These are phyloP conservation scores for Beauveria sp. DNA, from an alignment of 2,329 filamentous ascomycete species.

Conservation along the genomic window DNA sequence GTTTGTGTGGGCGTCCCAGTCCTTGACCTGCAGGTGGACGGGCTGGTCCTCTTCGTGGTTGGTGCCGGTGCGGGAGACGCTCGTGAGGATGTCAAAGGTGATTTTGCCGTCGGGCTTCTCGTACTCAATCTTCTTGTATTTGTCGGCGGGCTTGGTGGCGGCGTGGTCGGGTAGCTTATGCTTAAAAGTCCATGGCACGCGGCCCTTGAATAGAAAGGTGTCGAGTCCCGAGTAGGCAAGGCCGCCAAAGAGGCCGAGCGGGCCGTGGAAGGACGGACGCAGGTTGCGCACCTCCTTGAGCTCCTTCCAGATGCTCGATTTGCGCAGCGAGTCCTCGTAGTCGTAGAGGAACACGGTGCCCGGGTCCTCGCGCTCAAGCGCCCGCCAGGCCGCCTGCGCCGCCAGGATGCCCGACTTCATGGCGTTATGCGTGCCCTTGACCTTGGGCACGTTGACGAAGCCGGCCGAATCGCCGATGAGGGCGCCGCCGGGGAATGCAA, in stretches of 20 bases:
- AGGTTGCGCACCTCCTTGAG: constrained; percentile 95
- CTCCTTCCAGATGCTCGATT: constrained; percentile 88
- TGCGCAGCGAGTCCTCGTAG: constrained; percentile 83
- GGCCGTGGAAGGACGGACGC: constrained; percentile 85
- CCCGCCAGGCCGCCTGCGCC: constrained; percentile 80
- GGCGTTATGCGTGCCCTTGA: constrained; percentile 96
- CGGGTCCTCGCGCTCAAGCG: constrained; percentile 49
- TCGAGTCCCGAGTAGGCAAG: constrained; percentile 90
- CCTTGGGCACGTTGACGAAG: constrained; percentile 95
- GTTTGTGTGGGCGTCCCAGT: constrained; percentile 86
- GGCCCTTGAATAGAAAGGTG: constrained; percentile 78
- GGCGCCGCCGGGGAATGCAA: constrained; percentile 90
- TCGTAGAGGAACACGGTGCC: constrained; percentile 86
- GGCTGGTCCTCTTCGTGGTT: constrained; percentile 99
- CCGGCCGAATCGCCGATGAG: constrained; percentile 94
- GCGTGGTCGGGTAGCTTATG: constrained; percentile 72
- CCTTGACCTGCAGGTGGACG: constrained; percentile 87
- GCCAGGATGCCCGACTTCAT: constrained; percentile 98
- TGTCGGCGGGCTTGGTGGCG: constrained; percentile 70
- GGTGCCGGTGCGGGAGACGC: constrained; percentile 88
- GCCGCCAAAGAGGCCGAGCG: constrained; percentile 82
- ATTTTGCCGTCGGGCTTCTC: constrained; percentile 94
- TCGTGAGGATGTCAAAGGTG: constrained; percentile 92
- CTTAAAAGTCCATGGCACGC: constrained; percentile 83
- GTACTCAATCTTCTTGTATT: constrained; percentile 86